Percentiles rank a stretch among this genome's conserved stretches.
phyloP scores from a whole-genome alignment of 768 basidiomycete genomes.

The Tulasnella sp. region DNA sequence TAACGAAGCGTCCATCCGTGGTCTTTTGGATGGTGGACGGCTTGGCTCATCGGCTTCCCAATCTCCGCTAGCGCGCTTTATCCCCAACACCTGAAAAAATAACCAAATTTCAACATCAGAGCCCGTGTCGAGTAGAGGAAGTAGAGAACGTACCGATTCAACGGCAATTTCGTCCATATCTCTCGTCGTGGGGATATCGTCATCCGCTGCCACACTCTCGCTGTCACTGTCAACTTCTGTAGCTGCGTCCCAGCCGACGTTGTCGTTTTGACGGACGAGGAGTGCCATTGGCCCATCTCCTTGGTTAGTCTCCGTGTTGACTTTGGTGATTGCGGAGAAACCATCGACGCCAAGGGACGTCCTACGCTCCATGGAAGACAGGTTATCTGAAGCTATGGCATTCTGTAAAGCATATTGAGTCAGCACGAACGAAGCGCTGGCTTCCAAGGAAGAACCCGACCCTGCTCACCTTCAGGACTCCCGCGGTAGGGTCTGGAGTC shows the following conservation, averaged over 20 bases:
- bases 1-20: background rate
- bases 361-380: background rate
- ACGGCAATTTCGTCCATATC: background rate
- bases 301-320: background rate
- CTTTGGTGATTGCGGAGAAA: background rate
- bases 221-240: background rate
- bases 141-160: background rate
- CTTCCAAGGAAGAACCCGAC: background rate
- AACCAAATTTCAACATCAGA: background rate
- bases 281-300: background rate
- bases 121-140: background rate
- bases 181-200: background rate
- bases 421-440: background rate
- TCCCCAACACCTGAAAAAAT: background rate
- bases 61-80: background rate
- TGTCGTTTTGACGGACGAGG: background rate
- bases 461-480: background rate
- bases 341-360: background rate
- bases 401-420: background rate
- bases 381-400: background rate
- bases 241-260: background rate
- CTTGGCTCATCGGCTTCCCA: background rate
- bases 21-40: background rate
- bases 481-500: background rate
- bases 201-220: background rate